Conservation (phyloP, 1,284 basidiomycete genomes). For the Pascua guehoae region DNA sequence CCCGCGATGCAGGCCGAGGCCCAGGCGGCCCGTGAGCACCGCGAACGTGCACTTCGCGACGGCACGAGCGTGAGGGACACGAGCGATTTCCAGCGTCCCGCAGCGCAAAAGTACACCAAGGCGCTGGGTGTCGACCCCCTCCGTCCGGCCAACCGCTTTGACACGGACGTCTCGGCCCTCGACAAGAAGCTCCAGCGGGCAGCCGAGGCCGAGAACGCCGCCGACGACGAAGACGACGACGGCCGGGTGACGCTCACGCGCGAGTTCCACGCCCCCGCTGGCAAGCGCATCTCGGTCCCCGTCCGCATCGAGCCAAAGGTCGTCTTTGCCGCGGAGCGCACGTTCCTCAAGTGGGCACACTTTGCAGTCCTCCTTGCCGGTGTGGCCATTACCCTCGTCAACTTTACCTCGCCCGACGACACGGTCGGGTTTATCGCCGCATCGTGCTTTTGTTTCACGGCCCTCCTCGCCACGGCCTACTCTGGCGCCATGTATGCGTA, state of each 20-base stretch:
- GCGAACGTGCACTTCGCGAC: constrained; percentile 71
- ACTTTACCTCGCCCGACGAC: constrained; percentile 77
- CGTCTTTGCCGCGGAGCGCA: constrained; percentile 86
- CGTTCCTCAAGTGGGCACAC: constrained; percentile 76
- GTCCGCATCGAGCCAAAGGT: constrained; percentile 91
- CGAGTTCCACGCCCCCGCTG: constrained; percentile 71
- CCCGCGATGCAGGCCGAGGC: constrained; percentile 70
- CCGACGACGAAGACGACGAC: constrained; percentile 36
- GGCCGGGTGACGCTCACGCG: constrained; percentile 56
- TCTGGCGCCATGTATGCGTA: constrained; percentile 83
- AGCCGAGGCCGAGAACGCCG: constrained; percentile 53
- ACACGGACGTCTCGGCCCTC: constrained; percentile 57
- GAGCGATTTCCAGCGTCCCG: constrained; percentile 15
- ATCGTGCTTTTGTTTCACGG: constrained; percentile 79
- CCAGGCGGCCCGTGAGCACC: constrained; percentile 73
- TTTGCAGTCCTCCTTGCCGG: constrained; percentile 83
- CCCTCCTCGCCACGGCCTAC: constrained; percentile 86
- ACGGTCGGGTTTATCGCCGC: constrained; percentile 75
- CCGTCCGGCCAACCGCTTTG: constrained; percentile 72
- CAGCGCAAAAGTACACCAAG: constrained; percentile 37
- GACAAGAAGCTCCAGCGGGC: constrained; percentile 58
- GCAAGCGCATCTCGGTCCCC: constrained; percentile 88
- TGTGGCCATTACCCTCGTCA: constrained; percentile 85
- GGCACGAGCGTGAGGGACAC: constrained; percentile 30
- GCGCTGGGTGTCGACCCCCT: constrained; percentile 76